Evolutionary conservation across 192 early-diverging fungal genomes (phyloP).

Genomic region (Powellomyces hirtus): DNA sequence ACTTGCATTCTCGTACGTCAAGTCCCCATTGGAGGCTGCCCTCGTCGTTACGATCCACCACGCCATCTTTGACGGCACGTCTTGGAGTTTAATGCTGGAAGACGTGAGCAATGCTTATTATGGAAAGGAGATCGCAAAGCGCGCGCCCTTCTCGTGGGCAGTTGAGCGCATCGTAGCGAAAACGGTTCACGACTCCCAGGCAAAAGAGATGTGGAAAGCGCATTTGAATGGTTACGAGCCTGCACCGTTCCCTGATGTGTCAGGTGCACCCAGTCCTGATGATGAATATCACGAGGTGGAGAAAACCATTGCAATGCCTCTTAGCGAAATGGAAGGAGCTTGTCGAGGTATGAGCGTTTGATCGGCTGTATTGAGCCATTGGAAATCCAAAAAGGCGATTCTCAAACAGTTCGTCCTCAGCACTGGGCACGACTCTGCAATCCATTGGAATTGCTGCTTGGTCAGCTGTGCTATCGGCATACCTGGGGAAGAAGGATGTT

Average conservation of each 20-base stretch:
- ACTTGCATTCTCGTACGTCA: too few relatives aligned
- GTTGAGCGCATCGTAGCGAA: not conserved
- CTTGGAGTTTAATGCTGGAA: constrained; percentile 13
- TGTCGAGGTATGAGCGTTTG: too few relatives aligned
- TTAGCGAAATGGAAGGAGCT: too few relatives aligned
- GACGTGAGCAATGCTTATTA: constrained; percentile 7
- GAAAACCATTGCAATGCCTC: too few relatives aligned
- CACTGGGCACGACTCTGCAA: too few relatives aligned
- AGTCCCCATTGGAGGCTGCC: too few relatives aligned
- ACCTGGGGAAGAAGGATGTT: constrained; percentile 1
- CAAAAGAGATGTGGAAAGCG: constrained; percentile 2
- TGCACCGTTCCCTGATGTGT: constrained; percentile 13
- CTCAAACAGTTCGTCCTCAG: too few relatives aligned
- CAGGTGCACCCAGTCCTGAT: too few relatives aligned
- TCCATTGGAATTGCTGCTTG: constrained; percentile 21
- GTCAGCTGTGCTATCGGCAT: constrained; percentile 4
- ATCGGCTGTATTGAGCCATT: too few relatives aligned
- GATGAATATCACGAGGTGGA: too few relatives aligned
- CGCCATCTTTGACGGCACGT: constrained; percentile 33
- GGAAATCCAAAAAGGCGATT: too few relatives aligned
- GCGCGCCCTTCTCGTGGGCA: constrained; percentile 2
- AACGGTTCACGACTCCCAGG: not conserved
- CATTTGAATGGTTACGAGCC: not conserved
- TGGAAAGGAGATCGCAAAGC: not conserved
- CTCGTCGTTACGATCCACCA: constrained; percentile 33